These are phyloP conservation scores for Blastomyces silverae DNA, from an alignment of 2,329 filamentous ascomycete genomes.

Conservation along the genomic window DNA sequence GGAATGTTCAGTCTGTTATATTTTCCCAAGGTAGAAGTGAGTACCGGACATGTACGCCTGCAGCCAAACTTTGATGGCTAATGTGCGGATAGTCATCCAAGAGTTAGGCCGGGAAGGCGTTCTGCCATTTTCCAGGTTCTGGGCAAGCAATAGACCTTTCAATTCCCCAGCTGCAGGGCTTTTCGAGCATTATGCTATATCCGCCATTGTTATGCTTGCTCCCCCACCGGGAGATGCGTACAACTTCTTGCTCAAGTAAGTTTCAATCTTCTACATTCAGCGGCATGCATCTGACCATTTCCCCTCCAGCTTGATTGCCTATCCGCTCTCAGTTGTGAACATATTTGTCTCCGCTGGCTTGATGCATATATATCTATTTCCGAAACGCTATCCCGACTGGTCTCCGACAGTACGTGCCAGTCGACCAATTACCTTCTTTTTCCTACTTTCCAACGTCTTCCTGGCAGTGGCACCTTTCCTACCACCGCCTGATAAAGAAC, in stretches of 20 bases:
- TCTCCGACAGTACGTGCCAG: constrained; percentile 46
- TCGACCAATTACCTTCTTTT: constrained; percentile 47
- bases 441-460: constrained; percentile 49
- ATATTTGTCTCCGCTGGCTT: constrained; percentile 47
- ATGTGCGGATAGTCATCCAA: constrained; percentile 31
- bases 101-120: constrained; percentile 65
- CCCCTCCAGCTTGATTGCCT: constrained; percentile 33
- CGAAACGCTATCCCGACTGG: constrained; percentile 41
- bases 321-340: constrained; percentile 45
- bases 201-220: constrained; percentile 58
- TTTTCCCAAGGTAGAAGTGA: constrained; percentile 43
- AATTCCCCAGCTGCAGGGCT: constrained; percentile 54
- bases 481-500: constrained; percentile 40
- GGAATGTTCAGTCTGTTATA: constrained; percentile 54
- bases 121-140: constrained; percentile 59
- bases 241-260: constrained; percentile 50
- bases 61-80: constrained; percentile 13
- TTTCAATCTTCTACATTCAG: constrained; percentile 9
- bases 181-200: constrained; percentile 61
- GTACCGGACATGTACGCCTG: constrained; percentile 17
- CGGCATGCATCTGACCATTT: constrained; percentile 7
- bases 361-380: constrained; percentile 42
- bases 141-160: constrained; percentile 62
- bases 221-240: constrained; percentile 63
- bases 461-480: constrained; percentile 49